Percentiles rank a stretch among this genome's conserved stretches.
phyloP scores from a whole-genome alignment of 202 grass and related monocot genomes.

The Hordeum pubiflorum region DNA sequence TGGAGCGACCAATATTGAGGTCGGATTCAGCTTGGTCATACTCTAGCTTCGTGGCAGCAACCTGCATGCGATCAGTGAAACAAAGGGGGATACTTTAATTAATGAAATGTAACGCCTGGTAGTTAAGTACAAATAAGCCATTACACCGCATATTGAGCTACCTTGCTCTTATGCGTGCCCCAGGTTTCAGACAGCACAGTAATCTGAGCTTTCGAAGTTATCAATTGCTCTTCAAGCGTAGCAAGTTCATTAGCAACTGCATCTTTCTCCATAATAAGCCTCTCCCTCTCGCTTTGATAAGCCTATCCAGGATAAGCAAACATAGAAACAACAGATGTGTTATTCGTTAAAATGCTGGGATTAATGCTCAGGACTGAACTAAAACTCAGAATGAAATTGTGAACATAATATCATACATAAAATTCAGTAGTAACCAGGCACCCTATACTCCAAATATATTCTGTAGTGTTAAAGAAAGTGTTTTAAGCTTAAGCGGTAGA shows the following conservation, averaged over 20 bases:
- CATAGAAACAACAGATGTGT: slow-evolving; percentile 5
- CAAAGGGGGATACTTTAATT: slow-evolving; percentile 8
- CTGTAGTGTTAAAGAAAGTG: not conserved
- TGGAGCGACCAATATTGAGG: slow-evolving; percentile 56
- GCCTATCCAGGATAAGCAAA: slow-evolving; percentile 35
- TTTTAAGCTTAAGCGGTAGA: too few relatives aligned
- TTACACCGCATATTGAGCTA: slow-evolving; percentile 21
- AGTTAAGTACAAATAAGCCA: slow-evolving; percentile 19
- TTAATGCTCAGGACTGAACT: not conserved
- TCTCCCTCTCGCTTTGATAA: slow-evolving; percentile 79
- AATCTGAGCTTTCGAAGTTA: slow-evolving; percentile 74
- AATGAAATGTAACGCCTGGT: not conserved
- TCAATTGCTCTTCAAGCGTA: slow-evolving; percentile 63
- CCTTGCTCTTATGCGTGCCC: slow-evolving; percentile 56
- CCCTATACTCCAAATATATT: not conserved
- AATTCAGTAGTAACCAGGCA: not conserved
- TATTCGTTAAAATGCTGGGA: not conserved
- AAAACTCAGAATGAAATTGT: not conserved
- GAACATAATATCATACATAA: not conserved
- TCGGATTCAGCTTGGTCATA: slow-evolving; percentile 75
- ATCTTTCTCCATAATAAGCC: slow-evolving; percentile 97
- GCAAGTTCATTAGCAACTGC: slow-evolving; percentile 72
- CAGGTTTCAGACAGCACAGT: slow-evolving; percentile 51
- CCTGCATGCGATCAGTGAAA: slow-evolving; percentile 31
- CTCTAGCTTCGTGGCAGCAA: slow-evolving; percentile 60